phyloP scores from a whole-genome alignment of 140 eudicot genomes.

The Ambrosia hybrid region DNA sequence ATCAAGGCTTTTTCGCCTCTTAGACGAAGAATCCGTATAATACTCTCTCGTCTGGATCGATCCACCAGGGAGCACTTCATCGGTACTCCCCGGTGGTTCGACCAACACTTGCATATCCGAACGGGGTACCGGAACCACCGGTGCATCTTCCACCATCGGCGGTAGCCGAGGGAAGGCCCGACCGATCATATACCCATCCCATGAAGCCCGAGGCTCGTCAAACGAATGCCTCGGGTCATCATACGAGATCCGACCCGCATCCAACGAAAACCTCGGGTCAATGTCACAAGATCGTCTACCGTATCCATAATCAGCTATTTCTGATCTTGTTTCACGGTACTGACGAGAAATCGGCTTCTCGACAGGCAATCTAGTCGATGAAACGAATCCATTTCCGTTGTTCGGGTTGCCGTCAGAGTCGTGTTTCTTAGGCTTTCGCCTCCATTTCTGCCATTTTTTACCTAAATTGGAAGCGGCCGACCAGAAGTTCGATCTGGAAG shows the following conservation, averaged over 20 bases:
- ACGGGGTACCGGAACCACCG: constrained; percentile 46
- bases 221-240: constrained; percentile 81
- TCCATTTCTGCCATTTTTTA: constrained; percentile 88
- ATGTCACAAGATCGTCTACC: constrained; percentile 85
- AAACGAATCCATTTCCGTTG: constrained; percentile 29
- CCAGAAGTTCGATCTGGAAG: constrained; percentile 51
- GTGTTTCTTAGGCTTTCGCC: constrained; percentile 74
- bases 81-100: constrained; percentile 50
- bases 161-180: constrained; percentile 65
- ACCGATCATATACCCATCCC: constrained; percentile 85
- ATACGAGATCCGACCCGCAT: constrained; percentile 74
- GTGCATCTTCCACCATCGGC: constrained; percentile 83
- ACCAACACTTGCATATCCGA: constrained; percentile 68
- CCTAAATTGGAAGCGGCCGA: constrained; percentile 91
- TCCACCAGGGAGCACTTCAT: constrained; percentile 67
- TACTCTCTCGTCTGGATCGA: constrained; percentile 80
- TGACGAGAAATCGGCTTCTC: constrained; percentile 59
- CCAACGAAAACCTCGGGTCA: constrained; percentile 88
- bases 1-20: constrained; percentile 84
- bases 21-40: constrained; percentile 82
- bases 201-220: constrained; percentile 89
- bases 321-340: constrained; percentile 79
- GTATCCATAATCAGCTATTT: constrained; percentile 83
- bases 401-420: constrained; percentile 13
- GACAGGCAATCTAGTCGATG: constrained; percentile 56